Base-by-base conservation (phyloP, 2,329 filamentous ascomycete genomes). In the Venturia aucupariae region DNA sequence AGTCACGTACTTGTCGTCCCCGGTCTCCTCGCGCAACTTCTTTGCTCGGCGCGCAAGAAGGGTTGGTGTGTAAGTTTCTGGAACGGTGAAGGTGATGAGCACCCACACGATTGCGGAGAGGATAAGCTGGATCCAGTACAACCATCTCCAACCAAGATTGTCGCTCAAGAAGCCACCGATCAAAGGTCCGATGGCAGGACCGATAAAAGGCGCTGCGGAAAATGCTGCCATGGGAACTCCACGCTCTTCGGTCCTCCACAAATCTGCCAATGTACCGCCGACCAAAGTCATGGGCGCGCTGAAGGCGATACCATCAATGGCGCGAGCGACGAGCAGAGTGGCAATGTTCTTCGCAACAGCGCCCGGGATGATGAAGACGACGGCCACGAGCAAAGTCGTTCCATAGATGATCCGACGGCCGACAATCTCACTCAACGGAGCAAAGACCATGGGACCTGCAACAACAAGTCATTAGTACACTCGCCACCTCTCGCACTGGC, bases 211-310 rank as follows among this genome's bases (percentile, higher is more conserved):
- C 0, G 90, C 90, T 2, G 90, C 90, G 15, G 84, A 88, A 74
- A 94, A 95, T 19, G 89, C 88, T 3, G 90, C 90, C 90, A 95
- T 94, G 22, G 90, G 89, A 1, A 94, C 87, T 70, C 90, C 90
- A 63, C 90, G 83, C 75, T 95, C 90, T 72, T 94, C 90, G 61
- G 87, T 90, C 66, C 78, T 85, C 90, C 90, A 95, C n/a, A 94
- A 75, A 77, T 95, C 90, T 13, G 90, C 88, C 6, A 95, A 77
- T 0, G 89, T 93, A 10, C 90, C 90, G 54, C 90, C 90, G 10
- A 92, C 90, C 1, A 94, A 81, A 0, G 90, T 93, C 88, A 95
- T 93, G 2, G 90, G 90, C 0, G 90, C 90, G 13, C 88, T 92
- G 72, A 93, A 93, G 6, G 89, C 89, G 64, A 94, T 90, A 57